Evolutionary conservation across 306 rosid genomes (phyloP), one percentile per base, ranked within the genome.

Genomic region (Cicer pinnatifidum): DNA sequence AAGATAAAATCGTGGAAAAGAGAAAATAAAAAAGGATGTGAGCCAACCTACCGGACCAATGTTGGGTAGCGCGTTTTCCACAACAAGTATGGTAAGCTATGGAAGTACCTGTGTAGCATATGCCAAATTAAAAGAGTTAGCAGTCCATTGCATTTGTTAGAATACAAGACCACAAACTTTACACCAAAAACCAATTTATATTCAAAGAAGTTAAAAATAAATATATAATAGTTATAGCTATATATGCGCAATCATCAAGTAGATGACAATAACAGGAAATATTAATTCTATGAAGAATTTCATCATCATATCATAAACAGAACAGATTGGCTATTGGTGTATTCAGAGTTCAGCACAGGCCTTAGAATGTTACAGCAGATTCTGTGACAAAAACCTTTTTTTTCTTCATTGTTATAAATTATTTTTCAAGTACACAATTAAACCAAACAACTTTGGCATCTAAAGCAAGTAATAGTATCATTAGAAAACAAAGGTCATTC

Each of bases 31-130:
- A n/a, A 60, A 33, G n/a, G 15, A 33, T 38, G 53, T 6, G 15
- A 46, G 76, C 74, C n/a, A 53, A 69, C 81, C 16, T 68, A 94
- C 99, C 96, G 90, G 53, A 87, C 46, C 48, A 79, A 56, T 6
- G 88, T 88, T 38, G 96, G 92, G 72, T 80, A 91, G 7, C 57
- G 75, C 0, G 96, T 95, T 80, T 84, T 86, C 97, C 96, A 95
- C 82, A 95, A 67, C 50, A 95, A 84, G 82, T 91, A 90, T 9
- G 99, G 97, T 74, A 95, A 75, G 76, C 91, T 91, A 77, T 90
- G 85, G 84, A 91, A 90, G 72, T 91, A 87, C 99, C 99, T 95
- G 89, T 95, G 89, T 82, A 76, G 54, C 78, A 59, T 59, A 72
- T n/a, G 44, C 65, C 64, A 69, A 78, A 59, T 17, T 74, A 60